A percentile compares a stretch with the other conserved stretches of the same genome.
Evolutionary conservation across 2,329 filamentous ascomycete species (phyloP).

Genomic region (Pseudocercospora pini-densiflorae): DNA sequence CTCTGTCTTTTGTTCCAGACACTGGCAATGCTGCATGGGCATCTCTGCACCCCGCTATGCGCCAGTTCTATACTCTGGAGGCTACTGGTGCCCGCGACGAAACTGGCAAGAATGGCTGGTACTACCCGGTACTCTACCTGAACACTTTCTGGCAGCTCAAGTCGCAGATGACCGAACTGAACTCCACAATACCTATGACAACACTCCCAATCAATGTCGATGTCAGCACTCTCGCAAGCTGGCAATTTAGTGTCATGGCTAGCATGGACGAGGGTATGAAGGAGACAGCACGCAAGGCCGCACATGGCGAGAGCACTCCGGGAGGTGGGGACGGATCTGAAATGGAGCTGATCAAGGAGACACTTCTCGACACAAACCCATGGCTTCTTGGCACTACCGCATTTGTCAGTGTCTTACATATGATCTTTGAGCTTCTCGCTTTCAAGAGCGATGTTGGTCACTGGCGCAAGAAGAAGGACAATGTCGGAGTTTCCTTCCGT

Average conservation of each 20-base stretch:
- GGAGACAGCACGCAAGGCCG: conserved; percentile 77
- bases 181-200: conserved; percentile 89
- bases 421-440: conserved; percentile 92
- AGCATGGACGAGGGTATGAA: conserved; percentile 88
- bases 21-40: conserved; percentile 71
- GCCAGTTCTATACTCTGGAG: conserved; percentile 80
- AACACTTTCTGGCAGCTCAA: conserved; percentile 98
- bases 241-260: conserved; percentile 88
- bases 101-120: conserved; percentile 89
- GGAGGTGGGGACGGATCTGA: conserved; percentile 88
- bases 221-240: conserved; percentile 77
- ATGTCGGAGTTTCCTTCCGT: conserved; percentile 92
- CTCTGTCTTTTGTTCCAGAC: conserved; percentile 83
- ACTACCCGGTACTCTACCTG: conserved; percentile 85
- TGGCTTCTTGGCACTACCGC: conserved; percentile 85
- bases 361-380: conserved; percentile 90
- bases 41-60: conserved; percentile 71
- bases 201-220: conserved; percentile 81
- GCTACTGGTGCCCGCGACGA: conserved; percentile 79
- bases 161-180: conserved; percentile 87
- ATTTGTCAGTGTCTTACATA: conserved; percentile 84
- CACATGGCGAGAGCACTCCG: conserved; percentile 71
- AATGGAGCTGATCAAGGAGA: conserved; percentile 96
- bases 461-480: conserved; percentile 99
- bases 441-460: conserved; percentile 98